These are phyloP conservation scores for Fusarium sp. DNA, from an alignment of 2,329 filamentous ascomycete genomes.

Conservation along the genomic window DNA sequence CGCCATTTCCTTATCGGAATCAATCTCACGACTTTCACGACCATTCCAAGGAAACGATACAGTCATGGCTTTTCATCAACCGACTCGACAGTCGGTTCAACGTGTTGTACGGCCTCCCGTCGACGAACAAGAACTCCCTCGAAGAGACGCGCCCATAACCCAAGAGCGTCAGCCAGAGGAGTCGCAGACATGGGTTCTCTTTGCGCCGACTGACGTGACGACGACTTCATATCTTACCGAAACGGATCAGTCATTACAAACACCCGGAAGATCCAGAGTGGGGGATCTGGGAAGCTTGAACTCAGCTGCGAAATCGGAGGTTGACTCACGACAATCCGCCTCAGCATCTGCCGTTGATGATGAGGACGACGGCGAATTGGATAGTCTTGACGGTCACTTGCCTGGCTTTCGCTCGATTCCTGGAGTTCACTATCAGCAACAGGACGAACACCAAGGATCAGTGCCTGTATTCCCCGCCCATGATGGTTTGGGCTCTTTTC, in stretches of 20 bases:
- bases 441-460: conserved; percentile 59
- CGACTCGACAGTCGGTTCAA: conserved; percentile 67
- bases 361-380: conserved; percentile 84
- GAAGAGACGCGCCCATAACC: conserved; percentile 46
- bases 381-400: conserved; percentile 93
- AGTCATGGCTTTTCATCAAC: conserved; percentile 73
- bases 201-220: conserved; percentile 79
- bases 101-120: conserved; percentile 61
- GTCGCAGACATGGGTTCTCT: conserved; percentile 96
- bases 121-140: conserved; percentile 56
- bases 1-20: conserved; percentile 43
- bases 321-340: conserved; percentile 59
- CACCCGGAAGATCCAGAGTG: conserved; percentile 78
- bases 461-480: conserved; percentile 87
- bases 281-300: conserved; percentile 87
- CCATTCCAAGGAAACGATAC: conserved; percentile 19
- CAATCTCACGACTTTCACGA: conserved; percentile 33
- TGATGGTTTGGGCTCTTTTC: conserved; percentile 92
- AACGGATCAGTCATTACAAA: conserved; percentile 74
- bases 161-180: conserved; percentile 69
- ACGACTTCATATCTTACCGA: conserved; percentile 79
- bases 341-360: conserved; percentile 57
- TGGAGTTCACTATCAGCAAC: conserved; percentile 45
- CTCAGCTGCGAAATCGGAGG: conserved; percentile 74
- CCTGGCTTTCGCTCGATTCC: conserved; percentile 84